Percentiles rank a stretch among this genome's conserved stretches.
Evolutionary conservation across 257 asterid genomes (phyloP).

Genomic region (Forsythia suspensa): DNA sequence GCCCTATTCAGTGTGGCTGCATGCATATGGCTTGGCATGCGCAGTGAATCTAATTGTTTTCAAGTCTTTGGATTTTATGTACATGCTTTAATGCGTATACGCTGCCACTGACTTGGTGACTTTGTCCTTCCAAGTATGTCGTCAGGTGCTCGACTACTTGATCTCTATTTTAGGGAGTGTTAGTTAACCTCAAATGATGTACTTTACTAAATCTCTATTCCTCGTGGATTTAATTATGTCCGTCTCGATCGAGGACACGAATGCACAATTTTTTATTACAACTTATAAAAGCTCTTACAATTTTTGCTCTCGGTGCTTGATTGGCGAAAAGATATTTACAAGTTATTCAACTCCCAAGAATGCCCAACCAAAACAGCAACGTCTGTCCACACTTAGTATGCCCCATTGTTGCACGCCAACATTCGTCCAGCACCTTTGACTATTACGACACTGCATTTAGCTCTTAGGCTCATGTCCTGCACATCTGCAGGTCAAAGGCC

Average conservation of each 20-base stretch:
- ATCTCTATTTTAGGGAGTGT: background rate
- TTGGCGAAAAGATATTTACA: background rate
- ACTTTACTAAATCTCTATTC: too few relatives aligned
- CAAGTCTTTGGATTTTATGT: background rate
- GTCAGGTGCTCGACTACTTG: background rate
- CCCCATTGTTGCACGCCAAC: background rate
- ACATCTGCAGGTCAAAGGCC: background rate
- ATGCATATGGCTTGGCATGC: background rate
- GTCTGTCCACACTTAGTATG: background rate
- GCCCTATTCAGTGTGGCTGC: background rate
- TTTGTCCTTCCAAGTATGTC: background rate
- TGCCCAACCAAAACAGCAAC: background rate
- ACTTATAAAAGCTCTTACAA: background rate
- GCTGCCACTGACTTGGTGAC: background rate
- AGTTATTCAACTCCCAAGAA: background rate
- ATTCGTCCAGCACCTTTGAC: background rate
- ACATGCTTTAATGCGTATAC: background rate
- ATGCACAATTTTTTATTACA: too few relatives aligned
- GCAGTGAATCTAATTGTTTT: background rate
- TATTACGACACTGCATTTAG: background rate
- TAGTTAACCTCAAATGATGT: background rate
- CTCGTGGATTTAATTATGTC: background rate
- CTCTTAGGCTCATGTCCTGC: background rate
- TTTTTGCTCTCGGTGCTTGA: background rate
- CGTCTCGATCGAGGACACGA: background rate